These are phyloP conservation scores for Monilinia fructigena DNA, from an alignment of 2,329 filamentous ascomycete genomes.

Conservation along the genomic window DNA sequence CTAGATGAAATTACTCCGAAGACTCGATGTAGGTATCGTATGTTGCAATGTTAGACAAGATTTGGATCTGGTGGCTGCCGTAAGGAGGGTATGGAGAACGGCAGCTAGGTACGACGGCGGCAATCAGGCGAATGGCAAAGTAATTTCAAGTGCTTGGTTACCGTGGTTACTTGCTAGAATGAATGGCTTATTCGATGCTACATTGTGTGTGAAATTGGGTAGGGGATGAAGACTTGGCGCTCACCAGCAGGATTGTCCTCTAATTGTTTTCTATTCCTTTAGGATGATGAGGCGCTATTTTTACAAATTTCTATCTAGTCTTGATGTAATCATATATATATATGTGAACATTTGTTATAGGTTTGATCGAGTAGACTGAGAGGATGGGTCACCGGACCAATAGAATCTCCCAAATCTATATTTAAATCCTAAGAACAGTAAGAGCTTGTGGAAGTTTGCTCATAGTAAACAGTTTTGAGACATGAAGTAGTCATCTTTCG, in stretches of 20 bases:
- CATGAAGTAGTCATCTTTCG: not conserved
- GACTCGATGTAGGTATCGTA: not conserved
- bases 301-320: not conserved
- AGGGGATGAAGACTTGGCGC: not conserved
- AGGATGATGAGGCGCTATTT: constrained; percentile 7
- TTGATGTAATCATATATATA: not conserved
- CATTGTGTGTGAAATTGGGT: too few relatives aligned
- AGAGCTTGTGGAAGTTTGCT: not conserved
- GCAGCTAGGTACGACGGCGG: not conserved
- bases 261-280: not conserved
- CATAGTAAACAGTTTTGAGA: not conserved
- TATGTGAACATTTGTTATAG: not conserved
- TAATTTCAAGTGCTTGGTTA: not conserved
- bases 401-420: not conserved
- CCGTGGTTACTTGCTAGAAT: not conserved
- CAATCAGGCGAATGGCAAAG: not conserved
- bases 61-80: constrained; percentile 8
- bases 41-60: not conserved
- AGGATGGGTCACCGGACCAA: not conserved
- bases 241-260: not conserved
- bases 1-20: constrained; percentile 1
- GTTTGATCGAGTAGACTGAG: not conserved
- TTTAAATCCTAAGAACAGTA: constrained; percentile 6
- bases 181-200: not conserved
- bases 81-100: not conserved